These are phyloP conservation scores for Ogataea chonburiensis DNA, from an alignment of 805 yeast species.

Conservation along the genomic window DNA sequence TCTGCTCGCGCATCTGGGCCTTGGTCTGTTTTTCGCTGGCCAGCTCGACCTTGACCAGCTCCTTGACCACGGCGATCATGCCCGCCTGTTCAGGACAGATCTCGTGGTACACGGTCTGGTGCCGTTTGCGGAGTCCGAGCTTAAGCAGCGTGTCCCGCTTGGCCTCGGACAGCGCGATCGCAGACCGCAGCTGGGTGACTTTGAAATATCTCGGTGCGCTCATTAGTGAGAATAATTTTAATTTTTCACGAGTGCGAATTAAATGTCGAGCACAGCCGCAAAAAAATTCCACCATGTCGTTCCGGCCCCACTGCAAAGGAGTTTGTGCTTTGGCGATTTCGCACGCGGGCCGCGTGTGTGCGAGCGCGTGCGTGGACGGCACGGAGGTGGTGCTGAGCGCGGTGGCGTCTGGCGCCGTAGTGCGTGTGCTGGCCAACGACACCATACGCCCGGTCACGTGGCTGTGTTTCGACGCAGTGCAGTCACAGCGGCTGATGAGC, in stretches of 20 bases:
- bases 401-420: constrained; percentile 1
- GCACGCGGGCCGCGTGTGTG: constrained; percentile 9
- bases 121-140: constrained; percentile 74
- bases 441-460: constrained; percentile 12
- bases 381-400: constrained; percentile 13
- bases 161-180: constrained; percentile 78
- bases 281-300: constrained; percentile 3
- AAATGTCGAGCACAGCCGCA: constrained; percentile 7
- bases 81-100: constrained; percentile 84
- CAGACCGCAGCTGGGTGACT: constrained; percentile 75
- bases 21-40: constrained; percentile 53
- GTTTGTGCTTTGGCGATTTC: constrained; percentile 14
- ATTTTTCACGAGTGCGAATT: constrained; percentile 3
- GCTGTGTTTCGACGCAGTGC: constrained; percentile 8
- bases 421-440: constrained; percentile 13
- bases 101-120: constrained; percentile 67
- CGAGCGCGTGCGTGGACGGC: constrained; percentile 13
- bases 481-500: constrained; percentile 11
- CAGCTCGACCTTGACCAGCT: constrained; percentile 78
- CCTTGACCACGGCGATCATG: constrained; percentile 77
- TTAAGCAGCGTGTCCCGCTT: constrained; percentile 63
- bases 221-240: constrained; percentile 9
- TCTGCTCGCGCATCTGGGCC: constrained; percentile 48
- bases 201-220: constrained; percentile 45
- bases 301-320: constrained; percentile 13